A percentile compares a stretch with the other conserved stretches of the same genome.
Evolutionary conservation across 1,284 basidiomycete species (phyloP).

Genomic region (Puccinia triticina): DNA sequence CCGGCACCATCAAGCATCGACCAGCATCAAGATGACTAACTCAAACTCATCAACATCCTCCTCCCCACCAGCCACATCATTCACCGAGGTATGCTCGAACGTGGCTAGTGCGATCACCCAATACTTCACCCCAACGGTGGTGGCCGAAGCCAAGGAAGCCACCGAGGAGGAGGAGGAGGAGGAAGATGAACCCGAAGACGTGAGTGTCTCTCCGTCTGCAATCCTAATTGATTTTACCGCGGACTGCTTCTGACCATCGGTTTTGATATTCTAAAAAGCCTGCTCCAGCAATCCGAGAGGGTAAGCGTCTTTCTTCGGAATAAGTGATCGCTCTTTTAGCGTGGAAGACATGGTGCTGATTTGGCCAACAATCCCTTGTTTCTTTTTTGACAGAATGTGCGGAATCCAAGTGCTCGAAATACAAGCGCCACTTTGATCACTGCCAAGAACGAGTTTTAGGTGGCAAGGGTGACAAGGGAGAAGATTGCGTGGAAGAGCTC

Average conservation of each 20-base stretch:
- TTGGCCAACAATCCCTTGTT: background rate
- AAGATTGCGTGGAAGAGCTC: constrained; percentile 51
- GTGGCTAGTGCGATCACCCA: constrained; percentile 26
- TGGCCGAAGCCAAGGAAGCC: constrained; percentile 25
- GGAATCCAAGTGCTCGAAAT: constrained; percentile 50
- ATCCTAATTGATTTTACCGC: background rate
- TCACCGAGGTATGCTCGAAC: constrained; percentile 40
- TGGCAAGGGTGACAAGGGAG: constrained; percentile 47
- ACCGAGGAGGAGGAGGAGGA: constrained; percentile 17
- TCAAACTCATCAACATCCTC: background rate
- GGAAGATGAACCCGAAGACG: constrained; percentile 47
- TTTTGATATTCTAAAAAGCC: constrained; percentile 7
- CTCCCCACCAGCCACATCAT: background rate
- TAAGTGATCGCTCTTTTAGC: background rate
- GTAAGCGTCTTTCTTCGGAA: background rate
- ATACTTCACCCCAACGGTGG: constrained; percentile 38
- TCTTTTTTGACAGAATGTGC: constrained; percentile 29
- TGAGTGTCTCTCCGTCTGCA: background rate
- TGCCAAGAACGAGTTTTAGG: constrained; percentile 48
- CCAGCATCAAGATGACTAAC: background rate
- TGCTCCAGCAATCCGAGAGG: constrained; percentile 44
- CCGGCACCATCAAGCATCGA: background rate
- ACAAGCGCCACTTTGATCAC: constrained; percentile 51
- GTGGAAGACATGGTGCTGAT: background rate
- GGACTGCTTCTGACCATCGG: background rate